These are phyloP conservation scores for Parathielavia appendiculata DNA, from an alignment of 495 filamentous ascomycete genomes.

Conservation along the genomic window DNA sequence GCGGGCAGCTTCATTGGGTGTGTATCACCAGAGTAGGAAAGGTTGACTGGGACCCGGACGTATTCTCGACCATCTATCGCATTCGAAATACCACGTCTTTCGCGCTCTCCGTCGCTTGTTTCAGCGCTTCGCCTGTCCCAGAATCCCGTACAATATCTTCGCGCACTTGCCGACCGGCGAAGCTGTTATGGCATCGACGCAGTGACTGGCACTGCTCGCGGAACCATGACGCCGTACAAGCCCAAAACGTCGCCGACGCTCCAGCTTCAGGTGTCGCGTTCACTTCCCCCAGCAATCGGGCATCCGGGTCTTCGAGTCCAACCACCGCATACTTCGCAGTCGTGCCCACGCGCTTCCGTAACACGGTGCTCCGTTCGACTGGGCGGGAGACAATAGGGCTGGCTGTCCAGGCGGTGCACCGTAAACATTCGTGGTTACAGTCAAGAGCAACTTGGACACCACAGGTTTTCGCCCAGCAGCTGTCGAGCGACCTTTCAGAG, in stretches of 20 bases:
- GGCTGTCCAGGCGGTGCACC: not conserved
- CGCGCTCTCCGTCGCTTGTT: not conserved
- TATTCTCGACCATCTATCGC: slow-evolving; percentile 14
- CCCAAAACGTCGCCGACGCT: slow-evolving; percentile 32
- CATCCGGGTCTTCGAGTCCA: not conserved
- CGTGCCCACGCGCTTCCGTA: slow-evolving; percentile 18
- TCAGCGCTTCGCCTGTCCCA: slow-evolving; percentile 6
- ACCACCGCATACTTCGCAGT: slow-evolving; percentile 24
- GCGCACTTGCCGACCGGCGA: slow-evolving; percentile 13
- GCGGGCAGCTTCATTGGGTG: slow-evolving; percentile 11
- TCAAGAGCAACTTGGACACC: not conserved
- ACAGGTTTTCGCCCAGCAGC: not conserved
- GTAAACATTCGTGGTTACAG: not conserved
- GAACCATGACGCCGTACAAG: slow-evolving; percentile 47
- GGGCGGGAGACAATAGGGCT: slow-evolving; percentile 18
- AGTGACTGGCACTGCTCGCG: slow-evolving; percentile 30
- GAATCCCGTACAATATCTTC: slow-evolving; percentile 10
- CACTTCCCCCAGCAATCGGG: slow-evolving; percentile 13
- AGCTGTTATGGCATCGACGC: slow-evolving; percentile 24
- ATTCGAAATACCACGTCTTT: not conserved
- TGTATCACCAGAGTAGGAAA: slow-evolving; percentile 15
- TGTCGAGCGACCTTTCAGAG: not conserved
- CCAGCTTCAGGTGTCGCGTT: slow-evolving; percentile 19
- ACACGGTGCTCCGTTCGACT: slow-evolving; percentile 17
- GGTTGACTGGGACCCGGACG: not conserved